A percentile compares a stretch with the other conserved stretches of the same genome.
Conservation (phyloP, 2,329 filamentous ascomycete species). For the Didymella pinodella region DNA sequence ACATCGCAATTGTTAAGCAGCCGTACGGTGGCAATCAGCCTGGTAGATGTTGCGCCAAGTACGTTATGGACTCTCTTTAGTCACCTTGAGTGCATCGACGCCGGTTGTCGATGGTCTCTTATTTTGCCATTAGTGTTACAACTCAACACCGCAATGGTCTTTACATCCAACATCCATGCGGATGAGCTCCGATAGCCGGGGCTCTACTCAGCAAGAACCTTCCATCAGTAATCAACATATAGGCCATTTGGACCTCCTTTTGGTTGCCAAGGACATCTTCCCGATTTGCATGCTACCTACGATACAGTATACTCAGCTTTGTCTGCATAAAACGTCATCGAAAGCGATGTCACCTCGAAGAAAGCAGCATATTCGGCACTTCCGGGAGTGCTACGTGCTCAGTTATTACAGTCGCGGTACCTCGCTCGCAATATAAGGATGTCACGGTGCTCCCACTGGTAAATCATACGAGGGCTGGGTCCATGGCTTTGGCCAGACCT, state of each 20-base stretch:
- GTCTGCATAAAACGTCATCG: slow-evolving; percentile 39
- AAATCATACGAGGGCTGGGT: slow-evolving; percentile 38
- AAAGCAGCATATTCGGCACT: slow-evolving; percentile 52
- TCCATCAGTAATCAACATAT: slow-evolving; percentile 31
- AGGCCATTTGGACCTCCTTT: slow-evolving; percentile 52
- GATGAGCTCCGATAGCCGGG: neutral
- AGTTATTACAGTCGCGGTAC: slow-evolving; percentile 56
- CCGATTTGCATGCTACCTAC: slow-evolving; percentile 49
- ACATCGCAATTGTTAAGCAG: too few species aligned
- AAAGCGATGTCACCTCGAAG: slow-evolving; percentile 32
- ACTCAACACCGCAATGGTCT: neutral
- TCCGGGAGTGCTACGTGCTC: slow-evolving; percentile 58
- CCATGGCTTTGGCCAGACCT: neutral
- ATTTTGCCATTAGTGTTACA: neutral
- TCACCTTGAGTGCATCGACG: neutral
- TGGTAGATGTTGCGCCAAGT: too few species aligned
- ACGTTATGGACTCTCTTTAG: too few species aligned
- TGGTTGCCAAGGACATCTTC: slow-evolving; percentile 53
- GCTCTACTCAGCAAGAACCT: neutral
- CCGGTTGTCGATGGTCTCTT: neutral
- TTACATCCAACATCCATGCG: neutral
- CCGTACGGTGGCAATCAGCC: too few species aligned
- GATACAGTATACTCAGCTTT: slow-evolving; percentile 51
- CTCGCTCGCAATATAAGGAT: slow-evolving; percentile 53
- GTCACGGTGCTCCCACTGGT: slow-evolving; percentile 51